Percentiles rank a stretch among this genome's conserved stretches.
These are phyloP conservation scores for Bipolaris sorokiniana DNA, from an alignment of 2,329 filamentous ascomycete genomes.

Conservation along the genomic window DNA sequence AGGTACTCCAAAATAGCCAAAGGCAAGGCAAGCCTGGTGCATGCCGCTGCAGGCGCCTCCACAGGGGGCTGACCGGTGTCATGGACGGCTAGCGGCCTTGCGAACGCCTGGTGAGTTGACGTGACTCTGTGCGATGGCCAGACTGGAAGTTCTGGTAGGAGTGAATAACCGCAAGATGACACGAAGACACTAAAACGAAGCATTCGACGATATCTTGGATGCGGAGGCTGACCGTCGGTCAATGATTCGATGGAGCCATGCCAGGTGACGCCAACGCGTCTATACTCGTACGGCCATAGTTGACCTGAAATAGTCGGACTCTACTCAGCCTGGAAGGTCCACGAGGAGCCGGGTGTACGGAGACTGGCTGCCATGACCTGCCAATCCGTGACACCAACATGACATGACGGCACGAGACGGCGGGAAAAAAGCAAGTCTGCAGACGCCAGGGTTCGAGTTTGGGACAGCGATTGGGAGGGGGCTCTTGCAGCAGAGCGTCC, in stretches of 20 bases:
- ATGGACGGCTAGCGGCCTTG: not conserved
- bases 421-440: not conserved
- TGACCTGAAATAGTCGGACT: not conserved
- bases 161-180: not conserved
- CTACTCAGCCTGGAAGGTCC: not conserved
- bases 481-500: slow-evolving; percentile 2
- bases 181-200: not conserved
- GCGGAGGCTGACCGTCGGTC: not conserved
- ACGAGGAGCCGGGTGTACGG: not conserved
- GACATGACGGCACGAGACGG: not conserved
- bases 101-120: slow-evolving; percentile 2
- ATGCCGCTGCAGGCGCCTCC: not conserved
- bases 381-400: slow-evolving; percentile 2
- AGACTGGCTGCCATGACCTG: slow-evolving; percentile 1
- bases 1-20: not conserved
- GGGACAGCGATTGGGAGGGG: slow-evolving; percentile 2
- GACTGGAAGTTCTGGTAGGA: not conserved
- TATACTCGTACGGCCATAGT: not conserved
- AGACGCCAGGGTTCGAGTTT: not conserved
- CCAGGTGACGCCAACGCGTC: not conserved
- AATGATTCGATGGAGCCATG: not conserved
- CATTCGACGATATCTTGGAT: not conserved
- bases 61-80: not conserved
- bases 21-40: not conserved
- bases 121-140: not conserved